Conservation (phyloP, 352 stramenopile species). For the Phytophthora foliorum region DNA sequence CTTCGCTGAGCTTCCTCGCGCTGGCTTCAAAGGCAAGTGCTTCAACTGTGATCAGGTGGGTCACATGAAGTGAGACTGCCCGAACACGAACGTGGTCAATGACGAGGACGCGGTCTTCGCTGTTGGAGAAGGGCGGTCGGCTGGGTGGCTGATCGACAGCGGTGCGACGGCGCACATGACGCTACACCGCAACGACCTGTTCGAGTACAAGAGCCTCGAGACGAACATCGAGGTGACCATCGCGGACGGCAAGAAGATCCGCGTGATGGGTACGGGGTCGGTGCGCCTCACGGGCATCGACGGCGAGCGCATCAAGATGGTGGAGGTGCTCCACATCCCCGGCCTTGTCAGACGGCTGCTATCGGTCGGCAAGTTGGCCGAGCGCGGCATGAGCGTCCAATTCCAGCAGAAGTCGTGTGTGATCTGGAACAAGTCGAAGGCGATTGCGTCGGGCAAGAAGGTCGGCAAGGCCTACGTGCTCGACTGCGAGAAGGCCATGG, state of each 20-base stretch:
- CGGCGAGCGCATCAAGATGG: conserved; percentile 35
- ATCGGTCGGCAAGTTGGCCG: not conserved
- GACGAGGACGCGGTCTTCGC: no score
- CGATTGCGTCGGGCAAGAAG: conserved; percentile 7
- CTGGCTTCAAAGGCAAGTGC: no score
- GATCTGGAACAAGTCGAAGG: not conserved
- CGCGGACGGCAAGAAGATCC: not conserved
- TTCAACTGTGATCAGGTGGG: no score
- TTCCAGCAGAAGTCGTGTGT: not conserved
- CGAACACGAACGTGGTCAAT: no score
- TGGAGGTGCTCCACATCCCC: conserved; percentile 41
- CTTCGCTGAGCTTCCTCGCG: no score
- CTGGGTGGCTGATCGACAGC: no score
- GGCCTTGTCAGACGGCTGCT: conserved; percentile 26
- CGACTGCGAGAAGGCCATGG: conserved; percentile 8
- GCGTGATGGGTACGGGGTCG: not conserved
- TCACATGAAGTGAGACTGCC: no score
- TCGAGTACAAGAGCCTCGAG: not conserved
- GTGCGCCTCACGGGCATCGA: not conserved
- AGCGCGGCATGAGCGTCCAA: not conserved
- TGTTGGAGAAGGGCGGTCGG: no score
- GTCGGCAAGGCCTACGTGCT: conserved; percentile 18
- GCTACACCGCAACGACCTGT: not conserved
- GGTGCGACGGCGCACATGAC: not conserved
- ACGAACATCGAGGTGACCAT: not conserved